These are phyloP conservation scores for Gamarada debralockiae DNA, from an alignment of 495 filamentous ascomycete species.

Conservation along the genomic window DNA sequence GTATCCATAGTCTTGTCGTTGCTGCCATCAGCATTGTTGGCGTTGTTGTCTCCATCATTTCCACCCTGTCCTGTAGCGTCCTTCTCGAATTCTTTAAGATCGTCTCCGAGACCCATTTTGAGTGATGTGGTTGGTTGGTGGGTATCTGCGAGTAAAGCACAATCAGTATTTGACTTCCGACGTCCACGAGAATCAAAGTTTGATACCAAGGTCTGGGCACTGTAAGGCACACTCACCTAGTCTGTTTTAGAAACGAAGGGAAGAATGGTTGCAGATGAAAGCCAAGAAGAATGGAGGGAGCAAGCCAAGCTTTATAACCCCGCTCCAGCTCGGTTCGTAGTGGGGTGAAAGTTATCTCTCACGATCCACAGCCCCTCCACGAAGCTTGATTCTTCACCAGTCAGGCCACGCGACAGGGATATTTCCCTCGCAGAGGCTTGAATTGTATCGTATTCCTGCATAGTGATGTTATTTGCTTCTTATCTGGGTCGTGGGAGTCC, in stretches of 20 bases:
- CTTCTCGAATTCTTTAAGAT: constrained; percentile 25
- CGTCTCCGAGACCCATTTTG: constrained; percentile 20
- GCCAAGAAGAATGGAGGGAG: constrained; percentile 10
- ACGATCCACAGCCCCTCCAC: background rate
- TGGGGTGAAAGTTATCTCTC: constrained; percentile 1
- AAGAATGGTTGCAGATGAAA: constrained; percentile 7
- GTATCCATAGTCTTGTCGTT: constrained; percentile 29
- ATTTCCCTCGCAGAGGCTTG: no score
- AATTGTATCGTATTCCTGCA: background rate
- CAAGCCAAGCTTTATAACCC: constrained; percentile 12
- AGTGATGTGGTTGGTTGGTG: constrained; percentile 6
- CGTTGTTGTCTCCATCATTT: constrained; percentile 30
- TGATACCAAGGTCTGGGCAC: background rate
- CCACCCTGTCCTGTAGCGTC: constrained; percentile 12
- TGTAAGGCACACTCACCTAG: background rate
- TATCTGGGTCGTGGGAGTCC: background rate
- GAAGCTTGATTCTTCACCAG: background rate
- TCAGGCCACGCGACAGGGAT: background rate
- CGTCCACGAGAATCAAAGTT: background rate
- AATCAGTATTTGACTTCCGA: background rate
- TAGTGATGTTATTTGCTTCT: constrained; percentile 6
- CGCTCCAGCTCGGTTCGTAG: background rate
- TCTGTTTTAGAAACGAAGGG: background rate
- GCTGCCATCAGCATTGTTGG: constrained; percentile 23
- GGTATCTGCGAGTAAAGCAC: no score